phyloP scores from a whole-genome alignment of 106 monocot genomes.

The Vanilla planifolia region DNA sequence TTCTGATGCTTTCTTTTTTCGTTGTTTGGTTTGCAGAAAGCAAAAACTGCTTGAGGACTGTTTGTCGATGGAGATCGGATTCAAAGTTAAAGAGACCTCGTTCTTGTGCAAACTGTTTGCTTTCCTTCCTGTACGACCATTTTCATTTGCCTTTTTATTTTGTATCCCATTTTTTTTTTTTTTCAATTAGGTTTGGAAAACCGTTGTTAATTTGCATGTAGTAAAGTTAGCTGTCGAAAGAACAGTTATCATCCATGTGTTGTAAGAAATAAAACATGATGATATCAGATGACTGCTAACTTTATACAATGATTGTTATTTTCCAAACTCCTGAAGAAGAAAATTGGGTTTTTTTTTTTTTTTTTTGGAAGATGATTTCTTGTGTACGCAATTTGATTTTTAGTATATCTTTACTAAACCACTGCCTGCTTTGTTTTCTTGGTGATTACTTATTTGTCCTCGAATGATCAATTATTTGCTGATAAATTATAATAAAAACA shows the following conservation, averaged over 20 bases:
- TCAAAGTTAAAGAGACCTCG: not conserved
- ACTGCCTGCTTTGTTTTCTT: no score
- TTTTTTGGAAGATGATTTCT: no score
- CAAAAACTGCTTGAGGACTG: not conserved
- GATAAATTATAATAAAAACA: no score
- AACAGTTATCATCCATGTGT: not conserved
- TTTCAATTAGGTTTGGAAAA: not conserved
- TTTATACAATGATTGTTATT: no score
- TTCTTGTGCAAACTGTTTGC: not conserved
- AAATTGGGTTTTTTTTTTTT: no score
- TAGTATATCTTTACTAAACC: no score
- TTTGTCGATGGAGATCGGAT: not conserved
- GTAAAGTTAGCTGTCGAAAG: no score
- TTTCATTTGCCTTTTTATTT: not conserved
- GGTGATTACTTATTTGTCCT: no score
- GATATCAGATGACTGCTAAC: not conserved
- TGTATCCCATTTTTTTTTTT: not conserved
- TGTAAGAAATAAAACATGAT: not conserved
- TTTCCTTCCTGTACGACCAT: not conserved
- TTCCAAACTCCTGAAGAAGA: no score
- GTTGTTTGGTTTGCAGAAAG: slow-evolving; percentile 3
- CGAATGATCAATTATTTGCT: no score
- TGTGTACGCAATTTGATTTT: no score
- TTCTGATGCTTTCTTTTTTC: not conserved
- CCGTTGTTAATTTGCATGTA: not conserved